Conservation (phyloP, 768 basidiomycete species). For the Xanthoconium purpureum region DNA sequence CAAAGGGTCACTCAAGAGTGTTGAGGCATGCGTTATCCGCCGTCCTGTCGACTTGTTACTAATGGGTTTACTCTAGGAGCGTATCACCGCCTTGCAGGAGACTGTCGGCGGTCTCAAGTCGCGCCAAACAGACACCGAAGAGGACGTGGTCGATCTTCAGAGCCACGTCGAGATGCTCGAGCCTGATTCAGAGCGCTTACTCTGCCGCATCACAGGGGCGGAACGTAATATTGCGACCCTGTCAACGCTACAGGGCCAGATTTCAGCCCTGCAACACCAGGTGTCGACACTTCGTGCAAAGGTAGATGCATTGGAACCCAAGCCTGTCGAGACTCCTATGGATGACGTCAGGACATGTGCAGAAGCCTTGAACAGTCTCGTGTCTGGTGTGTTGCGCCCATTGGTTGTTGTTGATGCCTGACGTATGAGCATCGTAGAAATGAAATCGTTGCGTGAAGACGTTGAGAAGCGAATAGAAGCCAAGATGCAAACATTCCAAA, state of each 20-base stretch:
- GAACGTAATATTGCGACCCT: constrained; percentile 33
- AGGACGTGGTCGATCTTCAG: constrained; percentile 33
- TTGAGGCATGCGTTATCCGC: constrained; percentile 16
- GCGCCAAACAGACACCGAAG: constrained; percentile 26
- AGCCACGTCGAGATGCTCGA: constrained; percentile 39
- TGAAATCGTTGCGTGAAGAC: constrained; percentile 42
- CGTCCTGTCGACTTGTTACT: background rate
- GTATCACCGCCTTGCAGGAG: constrained; percentile 21
- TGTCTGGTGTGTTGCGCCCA: constrained; percentile 37
- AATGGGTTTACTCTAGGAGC: constrained; percentile 18
- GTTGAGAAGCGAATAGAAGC: constrained; percentile 44
- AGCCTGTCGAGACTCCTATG: constrained; percentile 7
- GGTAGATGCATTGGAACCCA: constrained; percentile 18
- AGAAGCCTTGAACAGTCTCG: constrained; percentile 36
- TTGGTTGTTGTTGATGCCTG: background rate
- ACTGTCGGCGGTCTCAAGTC: constrained; percentile 18
- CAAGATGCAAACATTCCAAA: constrained; percentile 44
- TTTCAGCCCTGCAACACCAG: constrained; percentile 18
- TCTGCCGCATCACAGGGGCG: constrained; percentile 25
- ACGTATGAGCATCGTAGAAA: constrained; percentile 33
- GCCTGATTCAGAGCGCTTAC: constrained; percentile 30
- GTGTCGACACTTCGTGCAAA: constrained; percentile 19
- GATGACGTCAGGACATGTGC: constrained; percentile 32
- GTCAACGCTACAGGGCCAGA: constrained; percentile 26
- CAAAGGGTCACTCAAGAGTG: constrained; percentile 18